Evolutionary conservation across 257 asterid species (phyloP), one percentile per base, ranked within the genome.

Genomic region (Solanum corneliomulleri): DNA sequence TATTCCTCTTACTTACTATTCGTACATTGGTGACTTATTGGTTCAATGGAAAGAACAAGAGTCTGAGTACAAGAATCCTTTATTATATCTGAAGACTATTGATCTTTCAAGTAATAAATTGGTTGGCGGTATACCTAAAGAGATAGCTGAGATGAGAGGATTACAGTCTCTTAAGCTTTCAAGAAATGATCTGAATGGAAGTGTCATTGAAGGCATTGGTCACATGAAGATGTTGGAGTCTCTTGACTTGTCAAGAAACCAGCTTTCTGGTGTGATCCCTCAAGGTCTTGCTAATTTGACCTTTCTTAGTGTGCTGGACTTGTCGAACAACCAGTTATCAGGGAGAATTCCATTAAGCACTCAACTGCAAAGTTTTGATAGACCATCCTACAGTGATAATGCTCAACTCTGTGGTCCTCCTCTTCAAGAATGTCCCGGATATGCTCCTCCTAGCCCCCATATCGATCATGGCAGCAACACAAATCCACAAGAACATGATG

Each of bases 211-310:
- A 3, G 37, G 64, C 15, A 80, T 91, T 11, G 78, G 88, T 52
- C 47, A 88, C 13, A 91, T 93, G 92, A 86, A 85, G 44, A 72
- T 44, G 85, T 62, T 91, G 58, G 92, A 91, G 76, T 35, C 31
- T 14, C 92, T 91, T 35, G 93, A 91, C 66, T 6, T 91, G 3
- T 90, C 95, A 14, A 21, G 66, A 23, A 91, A 93, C 86, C 86
- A 77, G 1, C 86, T 90, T 45, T 88, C 87, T 0, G 91, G 94
- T 9, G 68, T 58, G 77, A 93, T 91, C 60, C 94, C 92, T 1
- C 25, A 5, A 0, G 82, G 91, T 41, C 31, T 88, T 60, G 83
- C 87, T 15, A 18, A 68, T 2, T 16, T 90, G 71, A 20, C 27
- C 37, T 88, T 7, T 25, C 39, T 91, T 7, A 42, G 39, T 11